These are phyloP conservation scores for Anaeromyces robustus DNA, from an alignment of 192 early-diverging fungal species.

Conservation along the genomic window DNA sequence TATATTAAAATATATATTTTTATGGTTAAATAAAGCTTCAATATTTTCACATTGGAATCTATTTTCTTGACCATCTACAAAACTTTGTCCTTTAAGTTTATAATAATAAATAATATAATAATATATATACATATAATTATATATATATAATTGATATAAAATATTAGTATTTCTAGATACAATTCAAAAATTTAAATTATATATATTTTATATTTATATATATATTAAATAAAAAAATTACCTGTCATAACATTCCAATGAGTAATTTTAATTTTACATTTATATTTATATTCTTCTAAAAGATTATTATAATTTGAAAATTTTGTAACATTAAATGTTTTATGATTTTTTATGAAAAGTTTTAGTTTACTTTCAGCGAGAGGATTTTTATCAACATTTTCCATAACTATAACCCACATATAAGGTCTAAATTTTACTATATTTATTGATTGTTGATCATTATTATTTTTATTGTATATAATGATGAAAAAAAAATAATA, in stretches of 20 bases:
- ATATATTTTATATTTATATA: too few species aligned
- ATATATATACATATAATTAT: too few species aligned
- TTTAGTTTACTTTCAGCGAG: background rate
- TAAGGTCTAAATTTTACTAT: background rate
- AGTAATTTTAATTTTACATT: background rate
- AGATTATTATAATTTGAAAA: background rate
- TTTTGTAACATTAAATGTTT: background rate
- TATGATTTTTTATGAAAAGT: background rate
- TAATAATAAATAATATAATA: too few species aligned
- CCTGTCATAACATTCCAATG: background rate
- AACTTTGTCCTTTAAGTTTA: background rate
- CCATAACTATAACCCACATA: background rate
- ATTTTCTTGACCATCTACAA: background rate
- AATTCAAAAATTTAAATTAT: too few species aligned
- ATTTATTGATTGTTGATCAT: too few species aligned
- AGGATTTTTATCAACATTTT: background rate
- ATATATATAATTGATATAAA: too few species aligned
- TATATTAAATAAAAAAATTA: background rate
- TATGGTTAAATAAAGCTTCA: background rate
- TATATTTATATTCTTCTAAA: background rate
- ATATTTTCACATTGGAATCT: background rate
- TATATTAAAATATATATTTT: background rate
- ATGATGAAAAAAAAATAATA: too few species aligned
- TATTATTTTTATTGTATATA: too few species aligned
- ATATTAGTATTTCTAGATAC: too few species aligned